Evolutionary conservation across 768 basidiomycete genomes (phyloP).

Genomic region (Boletus rufocinnamomeus): DNA sequence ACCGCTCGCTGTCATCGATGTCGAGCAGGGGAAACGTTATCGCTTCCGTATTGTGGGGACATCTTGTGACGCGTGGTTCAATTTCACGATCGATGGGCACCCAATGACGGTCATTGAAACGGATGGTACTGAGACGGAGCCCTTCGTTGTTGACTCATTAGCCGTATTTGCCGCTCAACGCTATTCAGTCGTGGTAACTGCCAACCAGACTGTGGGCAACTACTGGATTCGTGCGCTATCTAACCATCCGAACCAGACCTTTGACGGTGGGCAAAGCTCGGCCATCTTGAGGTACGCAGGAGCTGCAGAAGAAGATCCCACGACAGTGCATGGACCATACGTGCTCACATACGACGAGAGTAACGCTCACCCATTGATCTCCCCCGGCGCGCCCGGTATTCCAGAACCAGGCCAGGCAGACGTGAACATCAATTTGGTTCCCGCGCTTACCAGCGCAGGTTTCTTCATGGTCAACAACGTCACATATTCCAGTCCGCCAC

Average conservation of each 20-base stretch:
- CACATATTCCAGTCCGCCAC: constrained; percentile 33
- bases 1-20: constrained; percentile 38
- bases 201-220: constrained; percentile 36
- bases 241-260: constrained; percentile 15
- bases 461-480: constrained; percentile 29
- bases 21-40: constrained; percentile 38
- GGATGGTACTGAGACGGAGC: constrained; percentile 31
- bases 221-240: constrained; percentile 44
- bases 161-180: constrained; percentile 52
- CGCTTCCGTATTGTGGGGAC: constrained; percentile 40
- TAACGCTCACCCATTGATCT: constrained; percentile 35
- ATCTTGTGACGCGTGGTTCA: constrained; percentile 46
- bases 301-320: constrained; percentile 39
- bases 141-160: constrained; percentile 43
- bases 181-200: constrained; percentile 46
- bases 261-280: constrained; percentile 37
- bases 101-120: constrained; percentile 48
- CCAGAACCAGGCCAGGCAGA: constrained; percentile 42
- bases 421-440: constrained; percentile 37
- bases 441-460: constrained; percentile 14
- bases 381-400: constrained; percentile 34
- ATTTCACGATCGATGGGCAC: constrained; percentile 49
- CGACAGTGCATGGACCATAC: constrained; percentile 22
- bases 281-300: constrained; percentile 46
- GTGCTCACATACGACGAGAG: constrained; percentile 37